Base-by-base conservation (phyloP, 768 basidiomycete genomes). In the Auricularia auricula-judae region DNA sequence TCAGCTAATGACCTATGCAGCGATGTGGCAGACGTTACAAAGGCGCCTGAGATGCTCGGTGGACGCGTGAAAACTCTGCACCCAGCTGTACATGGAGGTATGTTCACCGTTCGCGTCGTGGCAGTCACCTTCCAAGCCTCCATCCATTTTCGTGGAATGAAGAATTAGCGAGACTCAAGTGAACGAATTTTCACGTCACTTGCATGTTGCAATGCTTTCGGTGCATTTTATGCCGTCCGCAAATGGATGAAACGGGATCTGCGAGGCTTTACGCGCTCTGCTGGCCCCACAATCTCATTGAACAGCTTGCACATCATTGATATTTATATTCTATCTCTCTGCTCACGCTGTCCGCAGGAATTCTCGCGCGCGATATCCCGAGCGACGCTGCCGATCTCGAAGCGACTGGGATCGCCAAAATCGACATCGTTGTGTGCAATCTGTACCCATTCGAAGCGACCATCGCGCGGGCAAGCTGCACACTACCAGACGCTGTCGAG, bases 61-160 rank as follows among this genome's bases (percentile, higher is more conserved):
- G 97, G 97, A 33, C 82, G 97, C 69, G 97, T 98, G 64, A 98
- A 99, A 79, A 99, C 97, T 2, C 85, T 99, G 10, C 97, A 99
- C 71, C 97, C 97, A 58, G 94, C 90, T 12, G 93, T 99, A 21
- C 97, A 99, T 70, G 97, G 97, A 73, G 97, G 95, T 94, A 70
- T 58, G 34, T 47, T 62, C 42, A 33, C 60, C 21, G 44, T 61
- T 29, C 39, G 68, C 63, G 35, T 70, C 65, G 67, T 61, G 29
- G 29, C 29, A 29, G 29, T 29, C 29, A 29, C 29, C 29, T 29
- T 29, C 29, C 29, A 29, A 29, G 29, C 29, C 29, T 29, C 29
- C 29, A 29, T 29, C 29, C 29, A 29, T 29, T 29, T 29, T 29
- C 29, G 29, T 29, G 29, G 29, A 29, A 29, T 29, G 29, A 29